Conservation (phyloP, 2,329 filamentous ascomycete genomes). For the Trichoderma simmonsii region DNA sequence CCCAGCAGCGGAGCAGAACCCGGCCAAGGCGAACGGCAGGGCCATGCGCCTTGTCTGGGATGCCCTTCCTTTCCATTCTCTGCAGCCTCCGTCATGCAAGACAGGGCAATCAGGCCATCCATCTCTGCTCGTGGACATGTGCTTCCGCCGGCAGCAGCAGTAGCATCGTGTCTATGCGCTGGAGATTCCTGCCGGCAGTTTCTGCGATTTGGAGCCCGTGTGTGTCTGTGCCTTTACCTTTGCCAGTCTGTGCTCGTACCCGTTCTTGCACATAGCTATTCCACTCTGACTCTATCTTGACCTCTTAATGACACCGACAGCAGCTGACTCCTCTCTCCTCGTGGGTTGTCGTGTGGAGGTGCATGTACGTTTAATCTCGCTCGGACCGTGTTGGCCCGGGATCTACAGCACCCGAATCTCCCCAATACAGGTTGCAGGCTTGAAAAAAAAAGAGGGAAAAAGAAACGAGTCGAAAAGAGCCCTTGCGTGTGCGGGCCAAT, state of each 20-base stretch:
- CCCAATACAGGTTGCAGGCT: background rate
- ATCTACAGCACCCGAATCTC: slow-evolving; percentile 4
- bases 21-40: slow-evolving; percentile 13
- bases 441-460: background rate
- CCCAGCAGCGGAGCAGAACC: slow-evolving; percentile 10
- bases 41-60: background rate
- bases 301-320: background rate
- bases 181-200: background rate
- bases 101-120: slow-evolving; percentile 9
- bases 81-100: slow-evolving; percentile 14
- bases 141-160: background rate
- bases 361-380: slow-evolving; percentile 13
- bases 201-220: background rate
- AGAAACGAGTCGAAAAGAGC: background rate
- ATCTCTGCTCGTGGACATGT: background rate
- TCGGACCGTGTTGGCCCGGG: slow-evolving; percentile 7
- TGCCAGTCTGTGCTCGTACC: background rate
- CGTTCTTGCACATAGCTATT: background rate
- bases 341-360: slow-evolving; percentile 1
- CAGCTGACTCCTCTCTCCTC: background rate
- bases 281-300: background rate
- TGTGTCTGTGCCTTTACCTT: background rate
- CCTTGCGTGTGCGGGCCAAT: background rate
- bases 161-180: background rate
- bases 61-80: background rate